Evolutionary conservation across 495 filamentous ascomycete species (phyloP).

Genomic region (Daldinia decipiens): DNA sequence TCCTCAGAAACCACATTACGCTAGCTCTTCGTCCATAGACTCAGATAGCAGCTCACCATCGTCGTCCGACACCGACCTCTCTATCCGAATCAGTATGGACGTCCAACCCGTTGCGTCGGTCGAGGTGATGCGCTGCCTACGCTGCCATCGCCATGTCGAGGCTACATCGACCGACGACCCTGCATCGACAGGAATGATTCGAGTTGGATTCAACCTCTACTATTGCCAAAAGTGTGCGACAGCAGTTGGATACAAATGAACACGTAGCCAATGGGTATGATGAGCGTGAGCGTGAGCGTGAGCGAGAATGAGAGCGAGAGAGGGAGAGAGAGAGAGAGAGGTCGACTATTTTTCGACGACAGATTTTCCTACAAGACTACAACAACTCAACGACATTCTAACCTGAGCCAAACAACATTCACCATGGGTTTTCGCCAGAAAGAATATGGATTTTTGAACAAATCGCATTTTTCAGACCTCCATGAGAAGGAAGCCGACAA

Average conservation of each 20-base stretch:
- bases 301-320: background rate
- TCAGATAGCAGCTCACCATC: slow-evolving; percentile 53
- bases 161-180: slow-evolving; percentile 65
- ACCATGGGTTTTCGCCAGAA: slow-evolving; percentile 19
- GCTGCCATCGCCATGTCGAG: slow-evolving; percentile 65
- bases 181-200: slow-evolving; percentile 66
- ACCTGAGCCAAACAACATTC: slow-evolving; percentile 7
- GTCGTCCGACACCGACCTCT: slow-evolving; percentile 56
- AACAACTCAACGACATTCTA: slow-evolving; percentile 15
- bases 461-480: slow-evolving; percentile 26
- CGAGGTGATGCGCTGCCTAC: slow-evolving; percentile 63
- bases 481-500: slow-evolving; percentile 22
- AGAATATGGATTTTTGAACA: slow-evolving; percentile 22
- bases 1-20: slow-evolving; percentile 50
- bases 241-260: slow-evolving; percentile 77
- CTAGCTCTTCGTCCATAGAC: slow-evolving; percentile 51
- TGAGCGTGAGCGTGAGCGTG: background rate
- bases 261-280: background rate
- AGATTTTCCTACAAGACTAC: slow-evolving; percentile 1
- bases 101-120: slow-evolving; percentile 59
- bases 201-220: slow-evolving; percentile 80
- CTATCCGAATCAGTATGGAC: slow-evolving; percentile 56
- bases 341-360: slow-evolving; percentile 8
- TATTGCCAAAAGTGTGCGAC: slow-evolving; percentile 80
- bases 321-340: background rate